Evolutionary conservation across 768 basidiomycete genomes (phyloP), one percentile per base, ranked within the genome.

Genomic region (Scleroderma citrinum): DNA sequence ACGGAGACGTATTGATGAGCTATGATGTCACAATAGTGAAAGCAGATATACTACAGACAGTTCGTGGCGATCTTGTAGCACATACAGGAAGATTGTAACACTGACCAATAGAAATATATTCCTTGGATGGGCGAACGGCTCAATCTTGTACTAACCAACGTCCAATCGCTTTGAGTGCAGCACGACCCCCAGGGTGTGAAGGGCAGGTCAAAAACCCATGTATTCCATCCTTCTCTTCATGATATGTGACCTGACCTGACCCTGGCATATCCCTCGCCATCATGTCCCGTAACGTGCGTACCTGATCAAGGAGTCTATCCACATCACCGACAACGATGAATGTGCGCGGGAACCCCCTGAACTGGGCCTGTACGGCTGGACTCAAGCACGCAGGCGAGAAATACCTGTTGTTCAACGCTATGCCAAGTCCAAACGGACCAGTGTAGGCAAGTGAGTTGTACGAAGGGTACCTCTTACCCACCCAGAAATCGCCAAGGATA

Each of bases 1-100:
- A 31, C 62, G 72, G 46, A 59, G 51, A 24, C 62, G 64, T 43
- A 73, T 74, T 10, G 68, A 69, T 17, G 66, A 59, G 3, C 52
- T 72, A 20, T 52, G 32, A 49, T 8, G 26, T 5, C 26, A 29
- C 26, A 8, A 29, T 29, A 29, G 4, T 29, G 26, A 29, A 8
- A 29, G 8, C 26, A 29, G 26, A 29, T 29, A 29, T 29, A 29
- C 26, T 8, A 29, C 26, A 29, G 26, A 29, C 26, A 29, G 8
- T 29, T 29, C 26, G 26, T 5, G 5, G 26, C 8, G 26, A 29
- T 29, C 26, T 29, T 29, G 26, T 29, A 29, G 8, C 26, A 29
- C 26, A 29, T 5, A 4, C 26, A 29, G 26, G 8, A 5, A 29
- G 26, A 29, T 29, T 29, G 26, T 29, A 29, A 29, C 26, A 29